These are phyloP conservation scores for Glaciozyma martinii DNA, from an alignment of 768 basidiomycete genomes.

Conservation along the genomic window DNA sequence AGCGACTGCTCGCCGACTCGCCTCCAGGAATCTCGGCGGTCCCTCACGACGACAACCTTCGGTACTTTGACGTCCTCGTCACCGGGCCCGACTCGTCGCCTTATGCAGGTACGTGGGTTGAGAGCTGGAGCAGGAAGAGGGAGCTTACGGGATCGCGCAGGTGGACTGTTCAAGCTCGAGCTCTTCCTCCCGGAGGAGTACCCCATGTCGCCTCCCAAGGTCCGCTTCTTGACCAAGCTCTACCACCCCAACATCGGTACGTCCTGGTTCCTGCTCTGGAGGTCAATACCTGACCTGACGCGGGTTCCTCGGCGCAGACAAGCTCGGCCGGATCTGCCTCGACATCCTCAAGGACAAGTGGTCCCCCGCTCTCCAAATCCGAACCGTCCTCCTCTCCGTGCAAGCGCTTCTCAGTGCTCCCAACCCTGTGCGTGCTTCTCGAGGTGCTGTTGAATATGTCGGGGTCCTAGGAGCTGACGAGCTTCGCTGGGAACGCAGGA, in stretches of 20 bases:
- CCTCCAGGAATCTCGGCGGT: conserved; percentile 92
- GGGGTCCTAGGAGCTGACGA: not conserved
- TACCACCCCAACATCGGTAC: conserved; percentile 91
- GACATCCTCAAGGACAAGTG: conserved; percentile 99
- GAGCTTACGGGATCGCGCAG: conserved; percentile 42
- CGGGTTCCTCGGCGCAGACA: conserved; percentile 60
- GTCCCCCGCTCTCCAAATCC: conserved; percentile 97
- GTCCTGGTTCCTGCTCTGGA: conserved; percentile 35
- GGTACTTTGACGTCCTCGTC: conserved; percentile 98
- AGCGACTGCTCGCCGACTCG: conserved; percentile 88
- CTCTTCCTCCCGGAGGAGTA: conserved; percentile 98
- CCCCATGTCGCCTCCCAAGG: conserved; percentile 98
- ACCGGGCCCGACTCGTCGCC: conserved; percentile 90
- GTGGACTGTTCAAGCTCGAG: conserved; percentile 88
- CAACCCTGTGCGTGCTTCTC: conserved; percentile 54
- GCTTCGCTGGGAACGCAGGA: conserved; percentile 41
- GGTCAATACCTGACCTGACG: not conserved
- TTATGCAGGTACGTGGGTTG: conserved; percentile 59
- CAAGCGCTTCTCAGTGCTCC: conserved; percentile 94
- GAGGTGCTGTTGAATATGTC: not conserved
- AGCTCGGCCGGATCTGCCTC: conserved; percentile 94
- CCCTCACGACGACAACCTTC: conserved; percentile 93
- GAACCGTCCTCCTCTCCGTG: conserved; percentile 90
- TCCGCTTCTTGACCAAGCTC: conserved; percentile 54
- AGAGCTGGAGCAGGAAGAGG: not conserved